Conservation (phyloP, 2,329 filamentous ascomycete genomes). For the Colletotrichum echinochloae region DNA sequence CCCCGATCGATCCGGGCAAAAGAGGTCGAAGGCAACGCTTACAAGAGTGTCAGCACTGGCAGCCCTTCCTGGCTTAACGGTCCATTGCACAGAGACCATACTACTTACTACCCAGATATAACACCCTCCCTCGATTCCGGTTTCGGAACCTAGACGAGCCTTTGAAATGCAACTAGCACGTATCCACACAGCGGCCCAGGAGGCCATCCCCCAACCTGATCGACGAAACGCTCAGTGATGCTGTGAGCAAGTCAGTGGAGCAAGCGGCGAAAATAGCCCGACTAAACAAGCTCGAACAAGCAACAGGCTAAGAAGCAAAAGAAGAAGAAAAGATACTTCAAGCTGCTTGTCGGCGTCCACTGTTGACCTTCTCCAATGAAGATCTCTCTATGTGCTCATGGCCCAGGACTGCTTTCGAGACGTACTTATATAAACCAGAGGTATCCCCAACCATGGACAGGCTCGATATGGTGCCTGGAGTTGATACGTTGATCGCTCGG, state of each 20-base stretch:
- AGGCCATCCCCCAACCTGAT: neutral
- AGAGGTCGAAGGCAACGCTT: neutral
- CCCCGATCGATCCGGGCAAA: neutral
- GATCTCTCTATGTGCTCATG: neutral
- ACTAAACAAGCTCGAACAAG: neutral
- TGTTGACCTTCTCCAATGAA: neutral
- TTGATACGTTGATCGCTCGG: too few species aligned
- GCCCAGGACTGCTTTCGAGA: neutral
- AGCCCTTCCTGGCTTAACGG: neutral
- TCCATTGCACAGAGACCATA: neutral
- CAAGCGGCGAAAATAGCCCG: too few species aligned
- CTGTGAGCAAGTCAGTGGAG: neutral
- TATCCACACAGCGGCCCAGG: neutral
- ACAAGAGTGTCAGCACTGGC: neutral
- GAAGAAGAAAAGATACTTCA: too few species aligned
- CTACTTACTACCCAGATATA: neutral
- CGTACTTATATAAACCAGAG: neutral
- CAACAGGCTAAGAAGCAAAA: too few species aligned
- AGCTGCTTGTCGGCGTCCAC: too few species aligned
- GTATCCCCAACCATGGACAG: neutral
- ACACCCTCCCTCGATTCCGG: neutral
- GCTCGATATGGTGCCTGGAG: neutral
- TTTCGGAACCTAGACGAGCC: neutral
- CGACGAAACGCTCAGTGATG: neutral
- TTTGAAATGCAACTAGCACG: neutral